Conservation (phyloP, 2,329 filamentous ascomycete genomes). For the Monosporascus sp. region DNA sequence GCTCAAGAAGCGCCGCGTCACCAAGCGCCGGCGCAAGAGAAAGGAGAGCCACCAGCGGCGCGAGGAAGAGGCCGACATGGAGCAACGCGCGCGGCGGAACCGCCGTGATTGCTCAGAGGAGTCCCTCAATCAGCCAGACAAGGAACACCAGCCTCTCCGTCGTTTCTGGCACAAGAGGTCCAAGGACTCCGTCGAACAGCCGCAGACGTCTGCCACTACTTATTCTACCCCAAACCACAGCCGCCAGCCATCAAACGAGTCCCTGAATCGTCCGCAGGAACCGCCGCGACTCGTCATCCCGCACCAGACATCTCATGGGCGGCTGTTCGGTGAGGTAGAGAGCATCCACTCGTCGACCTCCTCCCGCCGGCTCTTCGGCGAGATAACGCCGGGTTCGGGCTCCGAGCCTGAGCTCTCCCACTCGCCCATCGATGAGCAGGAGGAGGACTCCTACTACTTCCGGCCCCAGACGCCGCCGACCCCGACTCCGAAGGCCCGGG, state of each 20-base stretch:
- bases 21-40: slow-evolving; percentile 29
- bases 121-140: slow-evolving; percentile 14
- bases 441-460: slow-evolving; percentile 24
- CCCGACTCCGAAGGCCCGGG: slow-evolving; percentile 8
- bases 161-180: slow-evolving; percentile 21
- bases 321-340: slow-evolving; percentile 26
- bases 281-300: slow-evolving; percentile 18
- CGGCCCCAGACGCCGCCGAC: slow-evolving; percentile 22
- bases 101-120: slow-evolving; percentile 15
- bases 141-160: slow-evolving; percentile 16
- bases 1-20: slow-evolving; percentile 30
- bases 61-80: slow-evolving; percentile 14
- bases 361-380: slow-evolving; percentile 25
- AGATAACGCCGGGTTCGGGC: slow-evolving; percentile 19
- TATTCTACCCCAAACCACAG: slow-evolving; percentile 8
- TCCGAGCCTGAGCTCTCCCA: slow-evolving; percentile 26
- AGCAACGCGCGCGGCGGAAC: slow-evolving; percentile 6
- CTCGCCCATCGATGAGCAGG: slow-evolving; percentile 24
- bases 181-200: slow-evolving; percentile 15
- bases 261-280: slow-evolving; percentile 8
- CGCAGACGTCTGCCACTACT: slow-evolving; percentile 10
- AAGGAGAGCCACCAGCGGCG: slow-evolving; percentile 22
- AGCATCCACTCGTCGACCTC: slow-evolving; percentile 20
- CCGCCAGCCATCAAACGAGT: slow-evolving; percentile 19
- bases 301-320: slow-evolving; percentile 16